Conservation (phyloP, 192 early-diverging fungal species). For the Chytriomyces confervae region DNA sequence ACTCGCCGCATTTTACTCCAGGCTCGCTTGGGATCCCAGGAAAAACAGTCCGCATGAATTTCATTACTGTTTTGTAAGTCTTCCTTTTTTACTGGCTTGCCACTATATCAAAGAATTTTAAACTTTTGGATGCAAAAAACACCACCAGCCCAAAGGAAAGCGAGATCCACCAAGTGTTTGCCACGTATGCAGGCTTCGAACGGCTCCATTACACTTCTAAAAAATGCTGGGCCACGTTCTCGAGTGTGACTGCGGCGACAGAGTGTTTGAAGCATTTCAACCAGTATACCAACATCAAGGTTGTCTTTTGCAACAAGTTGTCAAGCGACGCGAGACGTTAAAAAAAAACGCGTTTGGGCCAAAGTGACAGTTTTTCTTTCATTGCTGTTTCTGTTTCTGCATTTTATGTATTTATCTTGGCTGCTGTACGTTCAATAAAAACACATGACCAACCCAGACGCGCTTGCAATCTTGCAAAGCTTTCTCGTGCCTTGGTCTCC, state of each 20-base stretch:
- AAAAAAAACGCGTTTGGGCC: too few species aligned
- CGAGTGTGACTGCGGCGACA: not conserved
- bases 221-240: constrained; percentile 30
- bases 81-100: not conserved
- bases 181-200: constrained; percentile 15
- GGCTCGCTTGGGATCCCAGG: constrained; percentile 9
- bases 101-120: not conserved
- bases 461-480: not conserved
- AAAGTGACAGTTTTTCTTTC: too few species aligned
- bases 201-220: constrained; percentile 21
- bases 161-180: constrained; percentile 16
- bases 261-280: constrained; percentile 19
- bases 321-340: too few species aligned
- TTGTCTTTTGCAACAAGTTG: constrained; percentile 11
- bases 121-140: too few species aligned
- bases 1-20: constrained; percentile 27
- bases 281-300: constrained; percentile 28
- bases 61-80: constrained; percentile 18
- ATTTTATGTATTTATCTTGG: too few species aligned
- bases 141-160: constrained; percentile 9
- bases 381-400: too few species aligned
- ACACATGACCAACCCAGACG: not conserved
- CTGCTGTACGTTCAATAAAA: too few species aligned
- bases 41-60: constrained; percentile 31
- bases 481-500: constrained; percentile 15